Evolutionary conservation across 805 yeast genomes (phyloP), one percentile per base, ranked within the genome.

Genomic region (Brettanomyces nanus): DNA sequence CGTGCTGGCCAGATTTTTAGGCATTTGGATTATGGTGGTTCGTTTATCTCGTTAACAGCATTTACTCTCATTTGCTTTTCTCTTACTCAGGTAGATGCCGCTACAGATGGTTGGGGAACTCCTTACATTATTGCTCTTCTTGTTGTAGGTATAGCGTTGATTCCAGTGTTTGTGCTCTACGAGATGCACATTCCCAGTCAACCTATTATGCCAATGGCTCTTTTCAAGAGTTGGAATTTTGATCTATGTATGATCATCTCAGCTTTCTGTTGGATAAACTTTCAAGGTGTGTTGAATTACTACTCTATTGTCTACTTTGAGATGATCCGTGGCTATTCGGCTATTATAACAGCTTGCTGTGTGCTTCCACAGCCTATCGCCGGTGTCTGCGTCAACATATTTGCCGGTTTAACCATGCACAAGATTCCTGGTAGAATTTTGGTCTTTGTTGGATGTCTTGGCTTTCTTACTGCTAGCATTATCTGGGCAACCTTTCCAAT

Each of bases 131-230:
- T 68, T 39, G 70, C 66, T 4, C 52, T 63, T 4, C 36, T 70
- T n/a, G 50, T 69, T 15, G 54, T 68, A 6, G 71, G 73, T 1
- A 45, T 61, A 5, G 38, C 48, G 1, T 38, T 67, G n/a, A 43
- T 70, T 15, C 48, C 51, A 1, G 49, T 39, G 0, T 61, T 67
- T 33, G 58, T 57, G 3, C 10, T 63, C 6, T 68, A 62, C 44
- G 75, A 71, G 48, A 31, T 45, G 3, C 60, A 60, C 31, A 39
- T 66, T 1, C 67, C 73, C 1, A 31, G 41, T 30, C 47, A 52
- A n/a, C 75, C 76, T n/a, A 47, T 71, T 15, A 65, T 70, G 68
- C 75, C 75, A 9, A 61, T 68, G 62, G 38, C 42, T 27, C 50
- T 70, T 40, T 70, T 70, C 65, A 56, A 49, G 32, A 60, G 51